These are phyloP conservation scores for Alternaria solani DNA, from an alignment of 2,329 filamentous ascomycete species.

Conservation along the genomic window DNA sequence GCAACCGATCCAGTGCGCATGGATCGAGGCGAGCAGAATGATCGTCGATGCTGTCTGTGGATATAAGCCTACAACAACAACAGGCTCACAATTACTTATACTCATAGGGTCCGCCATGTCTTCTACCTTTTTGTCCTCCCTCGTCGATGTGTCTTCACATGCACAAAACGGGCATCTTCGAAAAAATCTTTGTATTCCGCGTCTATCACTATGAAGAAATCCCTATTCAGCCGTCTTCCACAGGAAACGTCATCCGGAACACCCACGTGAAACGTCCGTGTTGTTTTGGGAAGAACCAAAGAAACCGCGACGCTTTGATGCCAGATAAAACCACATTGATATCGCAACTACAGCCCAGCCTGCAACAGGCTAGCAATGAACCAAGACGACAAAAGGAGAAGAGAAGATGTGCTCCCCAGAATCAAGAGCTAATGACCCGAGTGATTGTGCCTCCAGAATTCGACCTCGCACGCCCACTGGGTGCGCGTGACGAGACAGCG, in stretches of 20 bases:
- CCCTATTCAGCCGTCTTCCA: constrained; percentile 11
- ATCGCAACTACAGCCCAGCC: constrained; percentile 24
- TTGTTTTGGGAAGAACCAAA: constrained; percentile 31
- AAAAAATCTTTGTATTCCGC: constrained; percentile 37
- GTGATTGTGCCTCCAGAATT: constrained; percentile 44
- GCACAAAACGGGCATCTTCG: not conserved
- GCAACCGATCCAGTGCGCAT: not conserved
- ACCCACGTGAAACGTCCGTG: constrained; percentile 28
- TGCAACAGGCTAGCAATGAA: constrained; percentile 19
- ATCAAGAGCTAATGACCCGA: constrained; percentile 28
- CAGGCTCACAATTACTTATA: not conserved
- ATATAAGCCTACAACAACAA: not conserved
- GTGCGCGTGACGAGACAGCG: constrained; percentile 33
- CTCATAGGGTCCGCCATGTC: not conserved
- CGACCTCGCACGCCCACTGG: constrained; percentile 39
- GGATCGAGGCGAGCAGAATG: not conserved
- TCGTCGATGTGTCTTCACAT: too few relatives aligned
- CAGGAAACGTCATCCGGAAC: constrained; percentile 21
- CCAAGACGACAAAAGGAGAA: constrained; percentile 8
- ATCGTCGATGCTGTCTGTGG: not conserved
- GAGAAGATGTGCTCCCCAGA: not conserved
- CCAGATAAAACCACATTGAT: constrained; percentile 24
- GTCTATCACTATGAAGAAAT: constrained; percentile 31
- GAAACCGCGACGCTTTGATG: constrained; percentile 25
- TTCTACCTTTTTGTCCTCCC: not conserved